Evolutionary conservation across 495 filamentous ascomycete genomes (phyloP).

Genomic region (Friedmanniomyces simplex): DNA sequence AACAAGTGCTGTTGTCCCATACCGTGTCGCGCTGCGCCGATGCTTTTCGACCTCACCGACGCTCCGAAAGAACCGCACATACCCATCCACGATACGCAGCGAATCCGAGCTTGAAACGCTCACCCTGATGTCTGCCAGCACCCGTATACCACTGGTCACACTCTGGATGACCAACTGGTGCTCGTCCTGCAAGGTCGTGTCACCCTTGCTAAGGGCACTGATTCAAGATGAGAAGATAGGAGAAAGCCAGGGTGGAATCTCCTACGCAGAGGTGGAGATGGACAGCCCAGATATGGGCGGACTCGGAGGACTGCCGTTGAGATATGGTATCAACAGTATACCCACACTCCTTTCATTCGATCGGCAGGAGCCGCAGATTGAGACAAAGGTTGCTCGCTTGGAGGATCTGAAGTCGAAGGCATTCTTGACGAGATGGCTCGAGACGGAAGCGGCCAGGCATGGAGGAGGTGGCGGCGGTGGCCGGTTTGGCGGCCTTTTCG

Average conservation of each 20-base stretch:
- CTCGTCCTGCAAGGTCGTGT: constrained; percentile 45
- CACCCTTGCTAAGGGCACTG: constrained; percentile 42
- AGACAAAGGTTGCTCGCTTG: constrained; percentile 45
- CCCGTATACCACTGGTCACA: constrained; percentile 51
- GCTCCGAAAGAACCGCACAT: constrained; percentile 27
- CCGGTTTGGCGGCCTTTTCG: constrained; percentile 24
- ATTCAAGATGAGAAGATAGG: constrained; percentile 45
- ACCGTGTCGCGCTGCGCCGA: background rate
- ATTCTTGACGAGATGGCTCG: constrained; percentile 52
- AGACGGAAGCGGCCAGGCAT: constrained; percentile 45
- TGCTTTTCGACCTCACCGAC: background rate
- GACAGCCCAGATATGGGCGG: constrained; percentile 50
- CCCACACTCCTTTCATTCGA: constrained; percentile 61
- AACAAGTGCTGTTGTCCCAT: too few relatives aligned
- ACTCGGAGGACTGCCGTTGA: constrained; percentile 23
- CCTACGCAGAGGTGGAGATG: constrained; percentile 51
- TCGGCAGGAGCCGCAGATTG: constrained; percentile 45
- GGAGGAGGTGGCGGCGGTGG: constrained; percentile 38
- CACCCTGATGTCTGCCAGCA: constrained; percentile 47
- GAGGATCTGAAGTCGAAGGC: constrained; percentile 42
- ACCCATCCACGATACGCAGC: constrained; percentile 41
- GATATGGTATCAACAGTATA: constrained; percentile 43
- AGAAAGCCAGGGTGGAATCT: constrained; percentile 50
- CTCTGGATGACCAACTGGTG: constrained; percentile 63
- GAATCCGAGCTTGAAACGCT: constrained; percentile 52